Conservation (phyloP, 1,284 basidiomycete species). For the Jaminaea rosea region DNA sequence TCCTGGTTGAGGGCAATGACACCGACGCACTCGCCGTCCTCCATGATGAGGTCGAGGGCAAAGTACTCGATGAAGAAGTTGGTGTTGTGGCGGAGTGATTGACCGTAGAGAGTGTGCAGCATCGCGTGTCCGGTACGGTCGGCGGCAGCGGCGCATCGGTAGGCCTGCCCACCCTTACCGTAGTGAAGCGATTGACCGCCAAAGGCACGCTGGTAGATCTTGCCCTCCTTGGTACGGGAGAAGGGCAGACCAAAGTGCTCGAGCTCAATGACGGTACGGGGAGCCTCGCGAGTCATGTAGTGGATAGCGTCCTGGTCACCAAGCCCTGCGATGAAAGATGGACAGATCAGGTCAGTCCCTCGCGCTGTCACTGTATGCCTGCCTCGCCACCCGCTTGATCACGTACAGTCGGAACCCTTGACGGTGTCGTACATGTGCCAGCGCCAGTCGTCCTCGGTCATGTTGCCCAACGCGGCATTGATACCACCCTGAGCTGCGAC, state of each 20-base stretch:
- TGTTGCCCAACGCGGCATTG: constrained; percentile 94
- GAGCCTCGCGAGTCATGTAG: constrained; percentile 97
- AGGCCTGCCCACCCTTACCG: constrained; percentile 98
- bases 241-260: constrained; percentile 99
- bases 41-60: constrained; percentile 89
- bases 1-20: constrained; percentile 99
- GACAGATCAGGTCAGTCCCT: too few relatives aligned
- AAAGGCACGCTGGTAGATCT: constrained; percentile 99
- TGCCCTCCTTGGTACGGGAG: constrained; percentile 96
- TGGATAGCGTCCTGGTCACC: constrained; percentile 99
- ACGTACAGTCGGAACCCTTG: constrained; percentile 99
- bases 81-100: constrained; percentile 97
- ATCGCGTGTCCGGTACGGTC: constrained; percentile 98
- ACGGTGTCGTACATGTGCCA: constrained; percentile 99
- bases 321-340: too few relatives aligned
- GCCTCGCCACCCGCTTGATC: too few relatives aligned
- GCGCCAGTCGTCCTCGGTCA: constrained; percentile 71
- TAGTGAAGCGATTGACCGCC: constrained; percentile 95
- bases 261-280: constrained; percentile 83
- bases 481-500: constrained; percentile 99
- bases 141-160: constrained; percentile 95
- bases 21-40: constrained; percentile 97
- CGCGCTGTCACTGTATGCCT: too few relatives aligned
- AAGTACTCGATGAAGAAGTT: constrained; percentile 99
- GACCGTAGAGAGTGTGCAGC: constrained; percentile 95